Base-by-base conservation (phyloP, 371 early-diverging fungal species). In the Nosema bombycis region DNA sequence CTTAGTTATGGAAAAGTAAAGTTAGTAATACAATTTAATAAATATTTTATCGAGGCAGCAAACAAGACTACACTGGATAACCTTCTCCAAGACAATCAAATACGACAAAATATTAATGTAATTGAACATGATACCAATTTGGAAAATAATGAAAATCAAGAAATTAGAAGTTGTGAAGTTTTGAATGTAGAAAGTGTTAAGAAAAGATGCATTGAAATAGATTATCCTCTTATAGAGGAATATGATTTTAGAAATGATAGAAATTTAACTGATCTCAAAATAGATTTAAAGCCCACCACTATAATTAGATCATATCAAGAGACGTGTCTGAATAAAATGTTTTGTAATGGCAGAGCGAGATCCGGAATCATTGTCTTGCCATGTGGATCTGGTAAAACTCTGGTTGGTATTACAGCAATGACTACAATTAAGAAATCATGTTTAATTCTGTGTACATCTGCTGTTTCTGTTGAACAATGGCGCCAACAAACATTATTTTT, bases 311-410 rank as follows among this genome's bases (percentile, higher is more conserved):
- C 94, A 10, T 99, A 99, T 82, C 98, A 99, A 87, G 98, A 96
- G 87, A 93, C 94, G 81, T 91, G 92, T 77, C 88, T 99, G 60
- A 93, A 91, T 84, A 98, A 98, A 84, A 96, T 98, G 97, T 98
- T 99, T 91, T 95, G 97, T 72, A 96, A 95, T 80, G 87, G 94
- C 2, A 89, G 98, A 71, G 98, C 96, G 21, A 86, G 98, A 60
- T 93, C 93, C 26, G 99, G 99, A n/a, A 96, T 98, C 79, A 96
- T 97, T 84, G 99, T 98, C 72, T 86, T 98, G 73, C 98, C 98
- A 0, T 96, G 96, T 83, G 99, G 99, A 60, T 94, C 95, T 18
- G 99, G 99, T 61, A 98, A 98, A 85, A 98, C 99, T 0, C 88
- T 98, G 46, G 99, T 98, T 0, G 99, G 99, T 2, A 95, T 98